Evolutionary conservation across 2,329 filamentous ascomycete genomes (phyloP).

Genomic region (Bretziella fagacearum): DNA sequence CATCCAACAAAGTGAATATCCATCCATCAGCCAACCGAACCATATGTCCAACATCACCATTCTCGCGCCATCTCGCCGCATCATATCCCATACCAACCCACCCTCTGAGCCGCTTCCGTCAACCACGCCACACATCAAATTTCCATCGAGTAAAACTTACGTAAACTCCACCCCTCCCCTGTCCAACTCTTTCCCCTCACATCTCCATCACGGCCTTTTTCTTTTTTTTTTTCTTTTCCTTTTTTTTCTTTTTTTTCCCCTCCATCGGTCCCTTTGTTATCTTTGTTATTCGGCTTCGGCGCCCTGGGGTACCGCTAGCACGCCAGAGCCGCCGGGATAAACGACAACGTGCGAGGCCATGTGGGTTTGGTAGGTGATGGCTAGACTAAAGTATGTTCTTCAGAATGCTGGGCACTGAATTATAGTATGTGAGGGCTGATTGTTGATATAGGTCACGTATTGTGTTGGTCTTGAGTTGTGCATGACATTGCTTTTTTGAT

Average conservation of each 20-base stretch:
- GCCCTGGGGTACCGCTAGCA: not conserved
- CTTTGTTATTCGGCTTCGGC: not conserved
- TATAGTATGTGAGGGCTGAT: not conserved
- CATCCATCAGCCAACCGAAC: not conserved
- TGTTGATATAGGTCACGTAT: no score
- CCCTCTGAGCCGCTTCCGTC: not conserved
- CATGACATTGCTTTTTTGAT: no score
- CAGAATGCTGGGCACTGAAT: no score
- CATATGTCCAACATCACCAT: not conserved
- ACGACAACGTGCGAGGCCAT: constrained; percentile 1
- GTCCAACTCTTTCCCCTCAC: not conserved
- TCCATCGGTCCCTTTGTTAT: not conserved
- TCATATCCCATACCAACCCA: not conserved
- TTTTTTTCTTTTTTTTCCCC: not conserved
- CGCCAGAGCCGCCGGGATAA: not conserved
- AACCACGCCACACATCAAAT: not conserved
- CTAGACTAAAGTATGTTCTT: no score
- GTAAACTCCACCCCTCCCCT: constrained; percentile 9
- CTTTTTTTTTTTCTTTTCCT: not conserved
- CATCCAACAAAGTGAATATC: not conserved
- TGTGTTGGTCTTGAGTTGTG: no score
- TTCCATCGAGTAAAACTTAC: constrained; percentile 12
- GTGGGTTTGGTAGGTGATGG: not conserved
- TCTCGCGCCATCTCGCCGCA: not conserved
- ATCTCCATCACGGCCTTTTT: not conserved